Evolutionary conservation across 179 eudicot genomes (phyloP), one percentile per base, ranked within the genome.

Genomic region (Pouteria campechiana): DNA sequence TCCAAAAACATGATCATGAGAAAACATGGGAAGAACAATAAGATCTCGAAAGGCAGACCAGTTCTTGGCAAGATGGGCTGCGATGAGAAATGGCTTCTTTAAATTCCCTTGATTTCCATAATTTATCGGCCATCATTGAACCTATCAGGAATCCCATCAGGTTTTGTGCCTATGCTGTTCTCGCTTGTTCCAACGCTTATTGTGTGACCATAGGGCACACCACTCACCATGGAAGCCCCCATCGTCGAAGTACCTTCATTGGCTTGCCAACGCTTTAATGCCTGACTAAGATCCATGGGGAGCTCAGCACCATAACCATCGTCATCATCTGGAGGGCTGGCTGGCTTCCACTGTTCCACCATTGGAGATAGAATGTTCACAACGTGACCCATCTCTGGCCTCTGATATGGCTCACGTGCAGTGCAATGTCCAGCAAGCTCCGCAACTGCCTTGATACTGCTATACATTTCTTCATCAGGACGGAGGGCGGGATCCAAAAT

Each of bases 381-480:
- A 0, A 81, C 81, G 2, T 75, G 88, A 3, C 88, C 83, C 88
- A 79, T 79, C 34, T 79, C 88, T 0, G 88, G 88, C 42, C 79
- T 54, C 46, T 76, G 79, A 37, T 58, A 73, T 25, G 88, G 83
- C 43, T 79, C 88, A 10, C 88, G 83, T 4, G 80, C 80, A 1
- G 88, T 79, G 47, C 88, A 79, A 29, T 79, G 83, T 0, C 83
- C 83, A 11, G 83, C 88, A 24, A 79, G 60, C 67, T 79, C 83
- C 10, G 73, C 68, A 0, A 76, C 80, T 61, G 58, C 53, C 50
- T 52, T 52, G 16, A 79, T 76, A 61, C 60, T 72, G 43, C 69
- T 73, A 1, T 57, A 73, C 2, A 83, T 73, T 40, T 76, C 83
- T n/a, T 67, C 82, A 37, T 78, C 72, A 1, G 72, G 69, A 32